Evolutionary conservation across 1,139 yeast species (phyloP).

Genomic region (Yamadazyma diospyri): DNA sequence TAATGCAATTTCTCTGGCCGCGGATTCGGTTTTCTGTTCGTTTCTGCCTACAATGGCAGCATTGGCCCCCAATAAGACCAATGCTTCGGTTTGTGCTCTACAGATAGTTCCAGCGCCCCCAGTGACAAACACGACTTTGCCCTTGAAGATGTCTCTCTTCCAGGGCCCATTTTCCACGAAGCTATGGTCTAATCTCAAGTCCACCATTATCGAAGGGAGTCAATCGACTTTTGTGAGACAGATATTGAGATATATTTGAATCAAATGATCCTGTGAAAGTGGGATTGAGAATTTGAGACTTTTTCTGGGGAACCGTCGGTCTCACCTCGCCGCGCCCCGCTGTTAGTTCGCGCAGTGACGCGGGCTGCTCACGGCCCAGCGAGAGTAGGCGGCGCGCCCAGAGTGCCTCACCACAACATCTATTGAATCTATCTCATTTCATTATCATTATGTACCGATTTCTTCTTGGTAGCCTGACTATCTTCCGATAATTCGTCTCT

Average conservation of each 20-base stretch:
- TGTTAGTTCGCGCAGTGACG: too few relatives aligned
- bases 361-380: too few relatives aligned
- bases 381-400: too few relatives aligned
- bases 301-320: background rate
- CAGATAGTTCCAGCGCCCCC: constrained; percentile 98
- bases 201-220: constrained; percentile 3
- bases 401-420: too few relatives aligned
- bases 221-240: too few relatives aligned
- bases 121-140: constrained; percentile 86
- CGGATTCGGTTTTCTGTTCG: constrained; percentile 57
- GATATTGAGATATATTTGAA: too few relatives aligned
- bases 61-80: constrained; percentile 80
- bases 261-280: too few relatives aligned
- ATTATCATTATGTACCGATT: constrained; percentile 2
- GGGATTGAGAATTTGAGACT: too few relatives aligned
- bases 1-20: constrained; percentile 60
- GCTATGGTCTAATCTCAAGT: constrained; percentile 3
- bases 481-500: constrained; percentile 4
- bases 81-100: constrained; percentile 83
- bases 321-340: background rate
- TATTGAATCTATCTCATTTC: constrained; percentile 4
- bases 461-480: background rate
- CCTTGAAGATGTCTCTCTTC: constrained; percentile 68
- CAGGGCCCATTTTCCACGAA: constrained; percentile 7
- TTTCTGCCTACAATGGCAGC: constrained; percentile 87